phyloP scores from a whole-genome alignment of 129 eudicot genomes.

The Solidago caesia region DNA sequence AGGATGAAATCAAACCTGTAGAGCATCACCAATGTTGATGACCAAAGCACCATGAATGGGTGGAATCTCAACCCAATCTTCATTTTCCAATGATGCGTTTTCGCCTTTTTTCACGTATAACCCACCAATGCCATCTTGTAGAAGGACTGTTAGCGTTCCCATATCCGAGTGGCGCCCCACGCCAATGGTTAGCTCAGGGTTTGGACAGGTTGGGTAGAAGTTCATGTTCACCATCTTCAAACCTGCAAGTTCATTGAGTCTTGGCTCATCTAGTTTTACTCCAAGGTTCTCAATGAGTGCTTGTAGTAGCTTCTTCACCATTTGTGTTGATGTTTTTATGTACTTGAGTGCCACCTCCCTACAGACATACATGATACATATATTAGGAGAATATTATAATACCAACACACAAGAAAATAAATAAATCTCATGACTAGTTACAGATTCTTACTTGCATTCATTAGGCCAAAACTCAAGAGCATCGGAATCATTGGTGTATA shows the following conservation, averaged over 20 bases:
- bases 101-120: conserved; percentile 36
- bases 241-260: conserved; percentile 31
- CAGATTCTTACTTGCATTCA: conserved; percentile 37
- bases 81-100: not conserved
- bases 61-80: conserved; percentile 49
- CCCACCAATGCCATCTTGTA: conserved; percentile 59
- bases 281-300: conserved; percentile 36
- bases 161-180: conserved; percentile 51
- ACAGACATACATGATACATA: not conserved
- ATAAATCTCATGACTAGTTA: not conserved
- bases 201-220: conserved; percentile 49
- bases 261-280: conserved; percentile 31
- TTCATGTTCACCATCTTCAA: conserved; percentile 41
- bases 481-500: conserved; percentile 41
- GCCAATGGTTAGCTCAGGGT: conserved; percentile 53
- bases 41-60: conserved; percentile 53
- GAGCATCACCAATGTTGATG: conserved; percentile 47
- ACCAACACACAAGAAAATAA: too few species aligned
- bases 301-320: conserved; percentile 38
- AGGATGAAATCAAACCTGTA: conserved; percentile 31
- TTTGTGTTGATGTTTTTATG: conserved; percentile 36
- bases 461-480: conserved; percentile 48
- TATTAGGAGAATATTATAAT: not conserved
- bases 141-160: conserved; percentile 44
- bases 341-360: conserved; percentile 44